Conservation (phyloP, 371 early-diverging fungal species). For the Chytridiales sp. region DNA sequence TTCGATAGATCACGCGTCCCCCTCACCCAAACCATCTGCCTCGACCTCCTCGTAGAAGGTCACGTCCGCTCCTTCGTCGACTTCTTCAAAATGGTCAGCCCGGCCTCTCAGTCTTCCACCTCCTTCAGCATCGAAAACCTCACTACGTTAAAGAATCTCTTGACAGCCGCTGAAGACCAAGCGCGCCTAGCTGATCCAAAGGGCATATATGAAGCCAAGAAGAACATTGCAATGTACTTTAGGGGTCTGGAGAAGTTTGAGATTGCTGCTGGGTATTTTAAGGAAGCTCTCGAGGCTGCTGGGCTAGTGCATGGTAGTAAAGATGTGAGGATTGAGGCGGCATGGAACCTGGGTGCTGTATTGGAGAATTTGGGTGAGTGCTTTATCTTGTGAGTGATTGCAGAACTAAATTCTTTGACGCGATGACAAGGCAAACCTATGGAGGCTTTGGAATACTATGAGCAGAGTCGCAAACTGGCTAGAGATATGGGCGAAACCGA, state of each 20-base stretch:
- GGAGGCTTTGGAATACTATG: constrained; percentile 37
- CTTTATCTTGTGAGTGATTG: neutral
- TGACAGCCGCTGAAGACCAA: constrained; percentile 35
- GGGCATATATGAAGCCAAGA: constrained; percentile 34
- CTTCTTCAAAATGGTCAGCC: constrained; percentile 38
- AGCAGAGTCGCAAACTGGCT: constrained; percentile 30
- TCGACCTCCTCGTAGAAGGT: constrained; percentile 40
- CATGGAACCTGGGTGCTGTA: constrained; percentile 28
- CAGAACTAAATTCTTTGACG: neutral
- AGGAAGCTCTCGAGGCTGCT: constrained; percentile 32
- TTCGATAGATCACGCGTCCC: constrained; percentile 21
- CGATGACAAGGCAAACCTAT: constrained; percentile 12
- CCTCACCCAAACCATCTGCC: constrained; percentile 31
- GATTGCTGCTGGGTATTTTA: constrained; percentile 25
- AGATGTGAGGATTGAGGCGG: constrained; percentile 32
- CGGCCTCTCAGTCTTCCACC: neutral
- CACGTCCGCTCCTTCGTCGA: constrained; percentile 44
- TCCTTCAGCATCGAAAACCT: constrained; percentile 2
- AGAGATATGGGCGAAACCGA: constrained; percentile 20
- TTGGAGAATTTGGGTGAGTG: constrained; percentile 31
- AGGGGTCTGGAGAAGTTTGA: constrained; percentile 14
- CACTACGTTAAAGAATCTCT: constrained; percentile 29
- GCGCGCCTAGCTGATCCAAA: constrained; percentile 19
- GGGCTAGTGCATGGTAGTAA: constrained; percentile 13
- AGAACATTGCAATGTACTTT: constrained; percentile 35